Conservation (phyloP, 2,329 filamentous ascomycete species). For the Chaetomium sp. region DNA sequence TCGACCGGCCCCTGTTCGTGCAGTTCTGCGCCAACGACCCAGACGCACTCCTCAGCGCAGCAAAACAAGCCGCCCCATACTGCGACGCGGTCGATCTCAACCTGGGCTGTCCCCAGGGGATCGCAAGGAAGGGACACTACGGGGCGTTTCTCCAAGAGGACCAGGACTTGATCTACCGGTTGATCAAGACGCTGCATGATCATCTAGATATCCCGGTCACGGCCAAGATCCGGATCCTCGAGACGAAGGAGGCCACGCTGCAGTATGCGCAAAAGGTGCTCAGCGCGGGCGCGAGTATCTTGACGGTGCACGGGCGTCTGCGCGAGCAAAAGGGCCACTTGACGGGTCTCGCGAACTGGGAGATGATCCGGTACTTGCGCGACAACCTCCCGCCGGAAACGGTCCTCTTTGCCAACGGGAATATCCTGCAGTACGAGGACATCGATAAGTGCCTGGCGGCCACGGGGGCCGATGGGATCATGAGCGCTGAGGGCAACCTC, state of each 20-base stretch:
- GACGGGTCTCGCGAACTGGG: conserved; percentile 90
- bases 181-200: conserved; percentile 77
- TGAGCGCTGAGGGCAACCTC: conserved; percentile 94
- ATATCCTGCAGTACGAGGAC: conserved; percentile 76
- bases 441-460: conserved; percentile 68
- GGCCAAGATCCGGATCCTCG: conserved; percentile 87
- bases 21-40: conserved; percentile 94
- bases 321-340: conserved; percentile 94
- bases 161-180: conserved; percentile 70
- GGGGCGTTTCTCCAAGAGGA: conserved; percentile 94
- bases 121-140: conserved; percentile 84
- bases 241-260: conserved; percentile 78
- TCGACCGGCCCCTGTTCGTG: conserved; percentile 87
- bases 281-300: conserved; percentile 79
- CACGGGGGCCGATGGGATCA: conserved; percentile 86
- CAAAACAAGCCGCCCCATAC: conserved; percentile 70
- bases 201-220: conserved; percentile 80
- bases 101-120: conserved; percentile 91
- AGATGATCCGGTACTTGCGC: conserved; percentile 71
- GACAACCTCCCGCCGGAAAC: conserved; percentile 79
- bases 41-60: conserved; percentile 71
- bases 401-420: conserved; percentile 95
- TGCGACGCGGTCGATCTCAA: conserved; percentile 97
- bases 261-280: conserved; percentile 85
- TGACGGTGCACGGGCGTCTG: conserved; percentile 84